A percentile compares a stretch with the other conserved stretches of the same genome.
Evolutionary conservation across 2,329 filamentous ascomycete genomes (phyloP).

Genomic region (Plenodomus lindquistii): DNA sequence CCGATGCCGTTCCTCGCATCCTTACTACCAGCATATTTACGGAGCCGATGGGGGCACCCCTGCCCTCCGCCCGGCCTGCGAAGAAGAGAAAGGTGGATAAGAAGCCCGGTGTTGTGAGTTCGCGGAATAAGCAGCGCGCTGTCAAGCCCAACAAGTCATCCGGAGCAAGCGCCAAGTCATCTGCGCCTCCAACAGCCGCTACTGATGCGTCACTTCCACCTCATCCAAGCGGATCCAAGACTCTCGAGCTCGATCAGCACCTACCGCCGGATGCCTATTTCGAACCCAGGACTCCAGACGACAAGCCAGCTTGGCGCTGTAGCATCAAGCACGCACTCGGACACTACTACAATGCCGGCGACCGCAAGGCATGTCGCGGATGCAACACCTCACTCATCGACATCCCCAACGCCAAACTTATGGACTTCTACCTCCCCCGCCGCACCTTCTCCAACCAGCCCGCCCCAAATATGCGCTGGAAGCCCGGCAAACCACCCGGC

Average conservation of each 20-base stretch:
- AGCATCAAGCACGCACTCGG: conserved; percentile 30
- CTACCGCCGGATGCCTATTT: conserved; percentile 29
- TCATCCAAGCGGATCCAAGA: conserved; percentile 20
- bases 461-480: conserved; percentile 20
- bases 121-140: not conserved
- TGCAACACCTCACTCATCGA: conserved; percentile 22
- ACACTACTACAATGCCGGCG: conserved; percentile 34
- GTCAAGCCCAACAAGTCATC: not conserved
- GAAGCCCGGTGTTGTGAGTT: not conserved
- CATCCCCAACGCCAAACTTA: conserved; percentile 9
- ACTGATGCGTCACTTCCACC: not conserved
- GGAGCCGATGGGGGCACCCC: not conserved
- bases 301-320: conserved; percentile 32
- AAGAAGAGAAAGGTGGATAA: not conserved
- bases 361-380: conserved; percentile 26
- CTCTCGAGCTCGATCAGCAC: conserved; percentile 19
- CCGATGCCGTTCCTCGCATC: not conserved
- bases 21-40: not conserved
- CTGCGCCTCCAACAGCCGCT: not conserved
- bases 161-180: not conserved
- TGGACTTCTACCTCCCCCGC: conserved; percentile 35
- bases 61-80: not conserved
- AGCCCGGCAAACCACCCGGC: conserved; percentile 14
- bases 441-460: conserved; percentile 19
- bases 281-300: conserved; percentile 6